Evolutionary conservation across 345 rosid species (phyloP), one percentile per base, ranked within the genome.

Genomic region (Arabis alpina): DNA sequence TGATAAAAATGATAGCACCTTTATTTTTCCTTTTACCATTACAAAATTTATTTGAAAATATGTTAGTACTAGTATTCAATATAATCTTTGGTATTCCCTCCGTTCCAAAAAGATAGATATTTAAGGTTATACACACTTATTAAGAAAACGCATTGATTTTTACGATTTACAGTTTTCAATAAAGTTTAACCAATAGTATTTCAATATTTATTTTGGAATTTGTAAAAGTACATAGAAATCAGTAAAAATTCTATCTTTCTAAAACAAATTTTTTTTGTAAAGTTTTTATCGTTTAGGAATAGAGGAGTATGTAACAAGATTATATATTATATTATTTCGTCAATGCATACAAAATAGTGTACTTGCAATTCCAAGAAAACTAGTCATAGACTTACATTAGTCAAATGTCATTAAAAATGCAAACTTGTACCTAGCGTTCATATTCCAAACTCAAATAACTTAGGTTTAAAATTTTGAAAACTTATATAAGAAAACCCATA

Each of bases 1-100:
- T 77, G 64, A 73, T 72, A 76, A 80, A 84, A 83, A 76, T 87
- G 66, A 76, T 82, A 50, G 32, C 1, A 56, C 37, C 16, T 76
- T 77, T 83, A 32, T 32, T 77, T 19, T 61, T 36, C 40, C 40
- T 36, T 61, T 59, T 1, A 71, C 79, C 59, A 72, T 82, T 73
- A 74, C 19, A 11, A 72, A 51, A 60, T 50, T 71, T 62, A 34
- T 1, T 4, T 34, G 2, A 1, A 34, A 34, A 56, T 8, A 30
- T 15, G 8, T 13, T 12, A 39, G 11, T 4, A 34, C 37, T 32
- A 19, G 23, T 19, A 0, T 57, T 40, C 34, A 28, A 49, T 70
- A 0, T 27, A 40, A 58, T 48, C 4, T 37, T 19, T 13, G 14
- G 27, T 32, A n/a, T n/a, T n/a, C n/a, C n/a, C n/a, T n/a, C n/a